Conservation (phyloP, 2,329 filamentous ascomycete species). For the Calonectria pseudoturangicola region DNA sequence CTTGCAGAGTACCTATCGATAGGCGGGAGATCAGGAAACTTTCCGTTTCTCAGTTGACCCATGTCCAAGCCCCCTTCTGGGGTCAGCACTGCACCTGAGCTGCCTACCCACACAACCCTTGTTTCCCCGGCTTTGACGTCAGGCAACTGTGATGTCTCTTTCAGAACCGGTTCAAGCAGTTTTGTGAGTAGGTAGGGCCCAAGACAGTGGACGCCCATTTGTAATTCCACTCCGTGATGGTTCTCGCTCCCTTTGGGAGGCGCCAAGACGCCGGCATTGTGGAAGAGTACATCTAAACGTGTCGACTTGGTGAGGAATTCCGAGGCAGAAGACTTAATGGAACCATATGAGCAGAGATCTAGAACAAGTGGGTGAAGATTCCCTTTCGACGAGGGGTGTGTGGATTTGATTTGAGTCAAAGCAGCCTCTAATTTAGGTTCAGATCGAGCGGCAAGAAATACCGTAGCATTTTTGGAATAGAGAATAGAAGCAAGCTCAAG, state of each 20-base stretch:
- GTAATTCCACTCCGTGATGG: constrained; percentile 26
- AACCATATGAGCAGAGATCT: constrained; percentile 23
- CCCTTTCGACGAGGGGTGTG: constrained; percentile 14
- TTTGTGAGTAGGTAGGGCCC: constrained; percentile 29
- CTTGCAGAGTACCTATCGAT: constrained; percentile 22
- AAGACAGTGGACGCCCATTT: constrained; percentile 30
- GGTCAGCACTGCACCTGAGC: constrained; percentile 20
- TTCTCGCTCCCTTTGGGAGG: constrained; percentile 33
- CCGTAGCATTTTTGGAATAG: constrained; percentile 27
- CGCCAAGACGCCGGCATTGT: constrained; percentile 32
- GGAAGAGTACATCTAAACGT: constrained; percentile 33
- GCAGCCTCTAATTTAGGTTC: constrained; percentile 2
- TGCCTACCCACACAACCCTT: constrained; percentile 31
- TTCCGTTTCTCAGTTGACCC: constrained; percentile 19
- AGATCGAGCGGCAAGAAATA: constrained; percentile 25
- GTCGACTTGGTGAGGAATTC: constrained; percentile 19
- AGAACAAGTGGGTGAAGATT: constrained; percentile 14
- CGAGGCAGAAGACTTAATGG: not conserved
- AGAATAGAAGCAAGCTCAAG: constrained; percentile 28
- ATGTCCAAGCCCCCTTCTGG: constrained; percentile 28
- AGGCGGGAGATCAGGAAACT: constrained; percentile 22
- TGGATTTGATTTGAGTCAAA: constrained; percentile 6
- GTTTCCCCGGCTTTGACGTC: constrained; percentile 1
- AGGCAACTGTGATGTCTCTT: constrained; percentile 7
- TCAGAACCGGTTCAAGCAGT: constrained; percentile 2